Evolutionary conservation across 2,329 filamentous ascomycete genomes (phyloP).

Genomic region (Neonectria ditissima): DNA sequence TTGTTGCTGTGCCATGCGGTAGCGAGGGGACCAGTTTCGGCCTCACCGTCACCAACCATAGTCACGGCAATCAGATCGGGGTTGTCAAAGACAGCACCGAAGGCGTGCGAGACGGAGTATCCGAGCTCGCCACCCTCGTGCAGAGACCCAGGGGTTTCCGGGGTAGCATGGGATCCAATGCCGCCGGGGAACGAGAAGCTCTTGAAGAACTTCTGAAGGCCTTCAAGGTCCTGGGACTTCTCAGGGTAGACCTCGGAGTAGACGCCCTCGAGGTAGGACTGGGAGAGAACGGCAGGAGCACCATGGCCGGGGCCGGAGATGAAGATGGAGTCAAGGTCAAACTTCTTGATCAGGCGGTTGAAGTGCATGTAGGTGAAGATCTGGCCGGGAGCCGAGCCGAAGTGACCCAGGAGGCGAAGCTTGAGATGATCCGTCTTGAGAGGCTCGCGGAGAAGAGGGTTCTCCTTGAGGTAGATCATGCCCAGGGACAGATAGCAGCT

Average conservation of each 20-base stretch:
- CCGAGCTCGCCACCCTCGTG: constrained; percentile 86
- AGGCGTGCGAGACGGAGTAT: constrained; percentile 84
- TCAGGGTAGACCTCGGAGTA: constrained; percentile 84
- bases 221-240: constrained; percentile 75
- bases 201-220: constrained; percentile 83
- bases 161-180: constrained; percentile 81
- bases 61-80: constrained; percentile 80
- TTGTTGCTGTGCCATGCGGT: constrained; percentile 87
- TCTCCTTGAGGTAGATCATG: constrained; percentile 83
- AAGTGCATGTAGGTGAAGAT: constrained; percentile 86
- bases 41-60: constrained; percentile 84
- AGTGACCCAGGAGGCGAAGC: constrained; percentile 79
- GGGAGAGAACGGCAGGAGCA: constrained; percentile 79
- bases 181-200: constrained; percentile 86
- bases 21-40: constrained; percentile 83
- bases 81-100: constrained; percentile 80
- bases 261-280: constrained; percentile 81
- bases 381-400: constrained; percentile 84
- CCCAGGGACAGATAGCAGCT: constrained; percentile 80
- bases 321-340: constrained; percentile 78
- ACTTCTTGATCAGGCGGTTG: constrained; percentile 85
- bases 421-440: constrained; percentile 79
- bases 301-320: constrained; percentile 83
- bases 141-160: constrained; percentile 80
- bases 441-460: constrained; percentile 77